Base-by-base conservation (phyloP, 257 asterid genomes). In the Euphrasia confusa region DNA sequence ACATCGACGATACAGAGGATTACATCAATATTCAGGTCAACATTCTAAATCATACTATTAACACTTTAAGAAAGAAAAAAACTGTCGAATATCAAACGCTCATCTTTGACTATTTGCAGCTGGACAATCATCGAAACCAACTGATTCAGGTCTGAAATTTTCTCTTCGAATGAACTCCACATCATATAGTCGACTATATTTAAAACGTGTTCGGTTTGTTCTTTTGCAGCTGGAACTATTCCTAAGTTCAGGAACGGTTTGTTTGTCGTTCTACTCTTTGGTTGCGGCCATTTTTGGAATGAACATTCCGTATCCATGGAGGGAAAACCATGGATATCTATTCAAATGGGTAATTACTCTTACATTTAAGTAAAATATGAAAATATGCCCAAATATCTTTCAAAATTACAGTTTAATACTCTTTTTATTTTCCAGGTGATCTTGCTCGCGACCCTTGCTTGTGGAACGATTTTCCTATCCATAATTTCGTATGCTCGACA, bases 71-170 rank as follows among this genome's bases (percentile, higher is more conserved):
- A 35, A 35, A 35, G 1, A 5, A 35, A 35, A 35, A 6, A 35
- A 32, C 0, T 35, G 40, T 35, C 40, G 40, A 35, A 35, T 35
- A 8, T 35, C 9, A 35, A 35, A 35, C 7, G 1, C 37, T 3
- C 37, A 32, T 1, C 9, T 4, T 35, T 6, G 7, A 35, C 7
- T 35, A 5, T 8, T 71, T 76, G 84, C 93, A 92, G 98, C 79
- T 92, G 27, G 97, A 92, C 79, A 92, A 88, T 77, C 97, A 92
- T 74, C 79, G 98, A 62, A 92, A 89, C 72, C 99, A 84, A 75
- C 82, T 92, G 63, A 92, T 92, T 74, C 98, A 91, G 98, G 98
- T 90, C 4, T 26, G 48, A 12, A 2, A 42, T 10, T 10, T 42
- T n/a, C 54, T n/a, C 54, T n/a, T 48, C 17, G 24, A 13, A 48